These are phyloP conservation scores for Blepharisma stoltei DNA, from an alignment of 73 alveolate species.

Conservation along the genomic window DNA sequence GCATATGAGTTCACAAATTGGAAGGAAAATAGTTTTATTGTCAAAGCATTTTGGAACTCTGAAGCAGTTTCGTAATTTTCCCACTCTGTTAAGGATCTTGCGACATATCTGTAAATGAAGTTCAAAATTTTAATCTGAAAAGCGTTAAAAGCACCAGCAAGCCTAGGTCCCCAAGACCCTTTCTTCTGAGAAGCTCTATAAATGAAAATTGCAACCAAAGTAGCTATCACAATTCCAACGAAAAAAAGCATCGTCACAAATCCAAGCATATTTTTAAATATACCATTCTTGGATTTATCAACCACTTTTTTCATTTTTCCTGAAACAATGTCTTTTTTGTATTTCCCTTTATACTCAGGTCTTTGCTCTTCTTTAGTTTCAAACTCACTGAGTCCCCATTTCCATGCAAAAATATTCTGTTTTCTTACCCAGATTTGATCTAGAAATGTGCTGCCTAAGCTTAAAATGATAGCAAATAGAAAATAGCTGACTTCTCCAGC, in stretches of 20 bases:
- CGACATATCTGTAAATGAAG: constrained; percentile 16
- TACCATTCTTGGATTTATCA: neutral
- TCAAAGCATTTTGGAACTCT: constrained; percentile 27
- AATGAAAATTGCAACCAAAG: constrained; percentile 26
- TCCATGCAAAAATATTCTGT: constrained; percentile 9
- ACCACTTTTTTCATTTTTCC: constrained; percentile 14
- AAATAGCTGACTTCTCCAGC: neutral
- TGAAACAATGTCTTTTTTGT: neutral
- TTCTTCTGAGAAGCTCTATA: constrained; percentile 23
- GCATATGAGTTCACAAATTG: constrained; percentile 42
- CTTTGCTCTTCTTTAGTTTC: constrained; percentile 20
- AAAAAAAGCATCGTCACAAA: constrained; percentile 26
- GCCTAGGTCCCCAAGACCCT: constrained; percentile 26
- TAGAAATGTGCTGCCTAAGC: neutral
- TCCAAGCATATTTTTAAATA: constrained; percentile 1
- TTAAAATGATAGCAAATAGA: neutral
- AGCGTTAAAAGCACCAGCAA: constrained; percentile 36
- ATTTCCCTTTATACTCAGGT: constrained; percentile 24
- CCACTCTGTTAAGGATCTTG: constrained; percentile 37
- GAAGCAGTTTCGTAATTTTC: constrained; percentile 44
- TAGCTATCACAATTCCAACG: constrained; percentile 29
- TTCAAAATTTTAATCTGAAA: constrained; percentile 35
- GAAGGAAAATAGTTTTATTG: constrained; percentile 32
- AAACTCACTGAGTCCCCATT: constrained; percentile 25
- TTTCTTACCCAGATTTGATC: constrained; percentile 25